Evolutionary conservation across 139 green algal genomes (phyloP).

Genomic region (Coelastrella sp.): DNA sequence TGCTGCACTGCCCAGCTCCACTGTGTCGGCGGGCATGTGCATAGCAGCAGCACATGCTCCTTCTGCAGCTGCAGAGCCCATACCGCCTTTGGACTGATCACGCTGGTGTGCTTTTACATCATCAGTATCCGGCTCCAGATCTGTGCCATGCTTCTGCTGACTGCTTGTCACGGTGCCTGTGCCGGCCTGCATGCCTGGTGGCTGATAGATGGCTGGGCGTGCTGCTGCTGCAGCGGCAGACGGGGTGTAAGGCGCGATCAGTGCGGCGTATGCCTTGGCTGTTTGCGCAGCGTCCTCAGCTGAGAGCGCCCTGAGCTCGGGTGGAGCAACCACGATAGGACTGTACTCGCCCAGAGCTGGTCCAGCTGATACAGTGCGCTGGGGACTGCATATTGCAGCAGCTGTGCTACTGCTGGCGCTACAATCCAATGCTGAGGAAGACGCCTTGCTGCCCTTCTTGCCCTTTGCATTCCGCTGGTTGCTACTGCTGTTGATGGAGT

Average conservation of each 20-base stretch:
- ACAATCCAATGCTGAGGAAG: not conserved
- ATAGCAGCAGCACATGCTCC: not conserved
- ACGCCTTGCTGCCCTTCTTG: not conserved
- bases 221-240: slow-evolving; percentile 15
- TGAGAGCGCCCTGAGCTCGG: not conserved
- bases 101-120: not conserved
- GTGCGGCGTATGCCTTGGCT: slow-evolving; percentile 18
- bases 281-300: slow-evolving; percentile 15
- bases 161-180: not conserved
- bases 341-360: not conserved
- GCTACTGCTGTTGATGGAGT: not conserved
- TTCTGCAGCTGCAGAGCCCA: not conserved
- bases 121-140: not conserved
- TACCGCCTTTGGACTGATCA: not conserved
- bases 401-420: not conserved
- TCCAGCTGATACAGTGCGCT: not conserved
- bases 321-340: not conserved
- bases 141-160: not conserved
- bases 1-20: not conserved
- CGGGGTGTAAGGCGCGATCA: slow-evolving; percentile 27
- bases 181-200: not conserved
- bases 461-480: not conserved
- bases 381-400: not conserved
- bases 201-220: slow-evolving; percentile 12
- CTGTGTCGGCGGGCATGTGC: not conserved